These are phyloP conservation scores for Daldinia bambusicola DNA, from an alignment of 495 filamentous ascomycete genomes.

Conservation along the genomic window DNA sequence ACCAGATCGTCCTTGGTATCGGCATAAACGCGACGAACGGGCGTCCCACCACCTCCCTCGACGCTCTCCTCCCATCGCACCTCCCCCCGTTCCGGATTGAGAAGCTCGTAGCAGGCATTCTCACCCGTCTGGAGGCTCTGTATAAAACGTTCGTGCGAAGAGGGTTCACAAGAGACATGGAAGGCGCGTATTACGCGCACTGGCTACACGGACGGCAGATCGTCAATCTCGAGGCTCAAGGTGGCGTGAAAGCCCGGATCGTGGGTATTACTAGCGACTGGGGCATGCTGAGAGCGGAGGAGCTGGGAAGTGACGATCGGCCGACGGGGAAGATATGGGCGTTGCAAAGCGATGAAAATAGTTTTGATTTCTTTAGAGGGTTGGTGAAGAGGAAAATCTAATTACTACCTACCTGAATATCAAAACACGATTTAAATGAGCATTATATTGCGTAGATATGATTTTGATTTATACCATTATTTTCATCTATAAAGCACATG, in stretches of 20 bases:
- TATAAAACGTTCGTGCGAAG: slow-evolving; percentile 76
- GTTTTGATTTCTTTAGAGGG: slow-evolving; percentile 97
- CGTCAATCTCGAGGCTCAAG: slow-evolving; percentile 87
- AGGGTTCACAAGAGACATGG: slow-evolving; percentile 78
- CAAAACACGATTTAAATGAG: neutral
- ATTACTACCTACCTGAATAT: neutral
- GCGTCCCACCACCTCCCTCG: slow-evolving; percentile 87
- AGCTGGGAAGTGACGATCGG: slow-evolving; percentile 76
- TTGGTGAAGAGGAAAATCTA: slow-evolving; percentile 83
- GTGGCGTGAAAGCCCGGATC: slow-evolving; percentile 79
- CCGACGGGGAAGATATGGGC: slow-evolving; percentile 81
- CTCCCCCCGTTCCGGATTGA: slow-evolving; percentile 75
- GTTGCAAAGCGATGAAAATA: slow-evolving; percentile 96
- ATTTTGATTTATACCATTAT: no score
- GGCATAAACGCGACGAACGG: slow-evolving; percentile 90
- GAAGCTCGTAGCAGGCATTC: slow-evolving; percentile 82
- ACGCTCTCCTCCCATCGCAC: slow-evolving; percentile 69
- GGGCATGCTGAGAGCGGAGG: slow-evolving; percentile 85
- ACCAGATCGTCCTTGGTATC: slow-evolving; percentile 88
- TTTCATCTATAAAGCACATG: neutral
- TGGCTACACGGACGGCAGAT: slow-evolving; percentile 95
- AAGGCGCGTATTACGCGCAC: slow-evolving; percentile 80
- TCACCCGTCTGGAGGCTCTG: slow-evolving; percentile 80
- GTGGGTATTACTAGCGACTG: slow-evolving; percentile 89
- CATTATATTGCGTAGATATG: neutral